Evolutionary conservation across 345 rosid genomes (phyloP), one percentile per base, ranked within the genome.

Genomic region (Kernera saxatilis): DNA sequence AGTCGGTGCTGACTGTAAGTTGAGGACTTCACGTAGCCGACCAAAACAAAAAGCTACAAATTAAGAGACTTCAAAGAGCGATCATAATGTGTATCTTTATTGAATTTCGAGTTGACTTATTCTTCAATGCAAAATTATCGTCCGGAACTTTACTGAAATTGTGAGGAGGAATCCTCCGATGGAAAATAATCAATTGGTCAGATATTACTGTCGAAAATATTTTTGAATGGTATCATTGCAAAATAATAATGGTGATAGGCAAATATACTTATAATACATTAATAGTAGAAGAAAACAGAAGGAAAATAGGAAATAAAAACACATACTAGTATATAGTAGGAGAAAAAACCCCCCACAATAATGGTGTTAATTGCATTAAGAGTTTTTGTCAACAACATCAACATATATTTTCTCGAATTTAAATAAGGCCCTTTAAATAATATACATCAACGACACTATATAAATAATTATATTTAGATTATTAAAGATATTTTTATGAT

Each of bases 1-100:
- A 67, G 68, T 23, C 61, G 45, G 60, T 67, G 68, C 46, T 67
- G 53, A 74, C 43, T 66, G 68, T 71, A 74, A 48, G 43, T 67
- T 5, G 68, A 58, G 68, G 78, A 67, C 27, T 49, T 74, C 78
- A 74, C 73, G 73, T 74, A 15, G 29, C 53, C 54, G 6, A 48
- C 72, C 40, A 21, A 48, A 56, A 40, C 45, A 53, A 26, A 54
- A 54, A 45, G 46, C 64, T 36, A 12, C 48, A 32, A 51, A 18
- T n/a, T n/a, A n/a, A n/a, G n/a, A 62, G 11, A 23, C 63, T 49
- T 32, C 10, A 49, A 70, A 23, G 15, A 57, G 67, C 41, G 50
- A 70, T 58, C 49, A 48, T 22, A 19, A 23, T 52, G 12, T n/a
- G 39, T 32, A 12, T 18, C 14, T 18, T 46, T 1, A 48, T 37